A percentile compares a stretch with the other conserved stretches of the same genome.
Evolutionary conservation across 176 grass and related monocot genomes (phyloP).

Genomic region (Poa annua): DNA sequence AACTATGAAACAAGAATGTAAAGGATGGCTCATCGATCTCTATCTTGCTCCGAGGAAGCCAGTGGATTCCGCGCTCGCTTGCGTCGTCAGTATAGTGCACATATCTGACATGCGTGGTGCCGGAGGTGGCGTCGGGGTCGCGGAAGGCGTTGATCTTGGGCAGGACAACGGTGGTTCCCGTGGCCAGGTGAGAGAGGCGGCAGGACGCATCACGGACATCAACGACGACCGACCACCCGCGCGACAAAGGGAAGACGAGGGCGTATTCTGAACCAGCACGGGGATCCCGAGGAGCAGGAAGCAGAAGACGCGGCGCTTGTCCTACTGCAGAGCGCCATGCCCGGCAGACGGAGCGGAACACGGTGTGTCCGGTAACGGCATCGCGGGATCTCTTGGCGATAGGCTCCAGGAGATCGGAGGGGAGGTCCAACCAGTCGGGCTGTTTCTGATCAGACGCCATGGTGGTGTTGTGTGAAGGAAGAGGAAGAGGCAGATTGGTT

Average conservation of each 20-base stretch:
- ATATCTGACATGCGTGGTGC: background rate
- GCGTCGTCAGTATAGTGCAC: background rate
- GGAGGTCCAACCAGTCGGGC: conserved; percentile 22
- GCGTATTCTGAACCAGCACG: background rate
- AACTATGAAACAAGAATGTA: background rate
- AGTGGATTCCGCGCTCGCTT: background rate
- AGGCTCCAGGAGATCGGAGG: conserved; percentile 11
- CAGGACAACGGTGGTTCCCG: background rate
- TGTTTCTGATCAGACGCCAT: background rate
- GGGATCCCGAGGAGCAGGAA: background rate
- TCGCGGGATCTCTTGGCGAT: conserved; percentile 7
- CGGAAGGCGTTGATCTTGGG: conserved; percentile 30
- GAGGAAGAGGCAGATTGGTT: background rate
- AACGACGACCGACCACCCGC: conserved; percentile 17
- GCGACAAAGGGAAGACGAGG: conserved; percentile 18
- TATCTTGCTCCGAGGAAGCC: background rate
- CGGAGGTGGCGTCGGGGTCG: background rate
- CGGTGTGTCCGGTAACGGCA: background rate
- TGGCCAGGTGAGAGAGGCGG: conserved; percentile 22
- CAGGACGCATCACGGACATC: conserved; percentile 32
- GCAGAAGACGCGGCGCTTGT: conserved; percentile 3
- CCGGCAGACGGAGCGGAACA: conserved; percentile 30
- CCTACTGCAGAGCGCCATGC: conserved; percentile 2
- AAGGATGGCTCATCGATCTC: background rate
- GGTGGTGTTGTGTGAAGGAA: background rate